These are phyloP conservation scores for Neurospora discreta DNA, from an alignment of 495 filamentous ascomycete genomes.

Conservation along the genomic window DNA sequence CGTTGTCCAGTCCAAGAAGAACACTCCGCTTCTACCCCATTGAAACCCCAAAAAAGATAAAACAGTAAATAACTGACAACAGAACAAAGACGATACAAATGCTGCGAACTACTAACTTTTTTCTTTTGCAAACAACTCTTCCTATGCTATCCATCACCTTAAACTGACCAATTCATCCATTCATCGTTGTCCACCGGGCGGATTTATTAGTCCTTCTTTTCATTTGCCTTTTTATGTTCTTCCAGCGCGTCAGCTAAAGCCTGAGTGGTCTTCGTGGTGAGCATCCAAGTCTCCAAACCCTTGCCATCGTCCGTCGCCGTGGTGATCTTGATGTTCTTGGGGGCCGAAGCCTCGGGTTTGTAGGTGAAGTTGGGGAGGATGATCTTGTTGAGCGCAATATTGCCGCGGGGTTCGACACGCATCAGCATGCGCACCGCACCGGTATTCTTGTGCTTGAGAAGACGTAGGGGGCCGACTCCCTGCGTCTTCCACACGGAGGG, in stretches of 20 bases:
- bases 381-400: conserved; percentile 54
- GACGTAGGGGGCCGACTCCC: conserved; percentile 52
- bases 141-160: not conserved
- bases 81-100: not conserved
- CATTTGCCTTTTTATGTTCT: conserved; percentile 35
- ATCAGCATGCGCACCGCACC: conserved; percentile 52
- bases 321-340: conserved; percentile 46
- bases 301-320: conserved; percentile 40
- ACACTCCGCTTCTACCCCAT: not conserved
- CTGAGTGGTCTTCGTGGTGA: conserved; percentile 47
- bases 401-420: conserved; percentile 58
- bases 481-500: conserved; percentile 45
- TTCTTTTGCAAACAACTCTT: not conserved
- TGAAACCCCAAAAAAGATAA: not conserved
- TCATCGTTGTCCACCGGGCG: not conserved
- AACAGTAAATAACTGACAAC: not conserved
- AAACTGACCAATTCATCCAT: not conserved
- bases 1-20: not conserved
- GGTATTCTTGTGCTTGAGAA: conserved; percentile 57
- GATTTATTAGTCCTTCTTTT: conserved; percentile 16
- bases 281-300: conserved; percentile 48
- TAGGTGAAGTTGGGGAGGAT: conserved; percentile 50
- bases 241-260: conserved; percentile 38
- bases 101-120: not conserved
- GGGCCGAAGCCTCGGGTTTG: conserved; percentile 27